These are phyloP conservation scores for Macrolepiota albuminosa DNA, from an alignment of 768 basidiomycete species.

Conservation along the genomic window DNA sequence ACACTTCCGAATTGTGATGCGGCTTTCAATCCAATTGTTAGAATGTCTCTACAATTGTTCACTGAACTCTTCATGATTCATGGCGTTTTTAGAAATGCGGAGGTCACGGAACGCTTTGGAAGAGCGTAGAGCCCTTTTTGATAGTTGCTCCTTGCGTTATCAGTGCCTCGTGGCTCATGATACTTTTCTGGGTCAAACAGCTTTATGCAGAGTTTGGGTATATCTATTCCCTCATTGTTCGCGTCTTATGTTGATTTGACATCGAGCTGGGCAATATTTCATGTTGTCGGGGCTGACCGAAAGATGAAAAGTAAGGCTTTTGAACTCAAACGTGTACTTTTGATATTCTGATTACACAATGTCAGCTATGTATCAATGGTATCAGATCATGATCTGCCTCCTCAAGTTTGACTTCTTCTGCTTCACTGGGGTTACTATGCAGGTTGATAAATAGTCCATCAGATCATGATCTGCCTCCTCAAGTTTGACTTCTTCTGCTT, in stretches of 20 bases:
- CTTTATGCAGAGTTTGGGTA: constrained; percentile 84
- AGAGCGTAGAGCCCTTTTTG: constrained; percentile 56
- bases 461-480: constrained; percentile 81
- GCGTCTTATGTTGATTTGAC: constrained; percentile 6
- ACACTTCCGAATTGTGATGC: constrained; percentile 28
- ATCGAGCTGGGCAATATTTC: constrained; percentile 84
- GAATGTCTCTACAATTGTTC: constrained; percentile 15
- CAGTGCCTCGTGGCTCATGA: constrained; percentile 55
- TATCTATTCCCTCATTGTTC: constrained; percentile 18
- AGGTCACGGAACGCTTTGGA: constrained; percentile 55
- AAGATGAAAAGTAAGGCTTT: constrained; percentile 67
- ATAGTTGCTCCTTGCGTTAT: constrained; percentile 72
- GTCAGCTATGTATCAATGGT: constrained; percentile 83
- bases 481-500: constrained; percentile 92
- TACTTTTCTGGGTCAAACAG: constrained; percentile 65
- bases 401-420: constrained; percentile 90
- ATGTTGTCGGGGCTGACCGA: constrained; percentile 82
- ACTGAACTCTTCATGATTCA: background rate
- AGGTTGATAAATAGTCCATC: constrained; percentile 49
- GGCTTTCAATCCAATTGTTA: constrained; percentile 31
- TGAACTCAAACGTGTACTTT: background rate
- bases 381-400: constrained; percentile 83
- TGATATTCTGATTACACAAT: background rate
- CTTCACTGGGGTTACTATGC: constrained; percentile 85
- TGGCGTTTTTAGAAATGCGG: constrained; percentile 34